Evolutionary conservation across 2,329 filamentous ascomycete genomes (phyloP), one percentile per base, ranked within the genome.

Genomic region (Fusarium avenaceum): DNA sequence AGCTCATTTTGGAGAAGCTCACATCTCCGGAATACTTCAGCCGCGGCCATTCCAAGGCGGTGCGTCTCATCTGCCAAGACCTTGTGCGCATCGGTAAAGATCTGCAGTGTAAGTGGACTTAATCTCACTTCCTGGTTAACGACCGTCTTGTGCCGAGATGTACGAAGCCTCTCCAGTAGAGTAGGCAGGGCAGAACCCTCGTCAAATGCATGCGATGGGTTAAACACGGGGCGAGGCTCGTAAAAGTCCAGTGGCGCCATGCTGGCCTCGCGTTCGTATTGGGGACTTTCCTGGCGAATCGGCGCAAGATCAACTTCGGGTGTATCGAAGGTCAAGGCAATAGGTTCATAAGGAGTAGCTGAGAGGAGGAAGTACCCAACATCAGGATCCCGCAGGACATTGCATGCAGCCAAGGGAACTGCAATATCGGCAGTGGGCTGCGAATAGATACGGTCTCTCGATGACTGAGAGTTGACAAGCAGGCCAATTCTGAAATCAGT

Each of bases 81-180:
- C 74, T 90, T 89, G 76, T 95, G 92, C 0, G 89, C 88, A 61
- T 92, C 88, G 28, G 90, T 91, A 69, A 95, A 86, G 38, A 93
- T 83, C 67, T 89, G 86, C 19, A 94, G 83, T 3, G 90, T 92
- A 22, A 90, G 86, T 14, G 90, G 88, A 22, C 89, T 92, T 22
- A 94, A 84, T 60, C 87, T 85, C 54, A 94, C 83, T 73, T 92
- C 88, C 63, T 92, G 89, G 58, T 86, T 87, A 48, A 92, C 80
- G 26, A 89, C 77, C 7, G 86, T 83, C 77, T 87, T 86, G 76
- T 89, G 85, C 52, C 86, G 85, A 44, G 86, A 86, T 3, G 88
- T 88, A 47, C 86, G 84, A 38, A 89, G 78, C 44, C 82, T 80
- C 50, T 87, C 85, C 14, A 90, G 80, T 46, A 90, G 80, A 28